phyloP scores from a whole-genome alignment of 176 grass and related monocot species.

The Pharus latifolius region DNA sequence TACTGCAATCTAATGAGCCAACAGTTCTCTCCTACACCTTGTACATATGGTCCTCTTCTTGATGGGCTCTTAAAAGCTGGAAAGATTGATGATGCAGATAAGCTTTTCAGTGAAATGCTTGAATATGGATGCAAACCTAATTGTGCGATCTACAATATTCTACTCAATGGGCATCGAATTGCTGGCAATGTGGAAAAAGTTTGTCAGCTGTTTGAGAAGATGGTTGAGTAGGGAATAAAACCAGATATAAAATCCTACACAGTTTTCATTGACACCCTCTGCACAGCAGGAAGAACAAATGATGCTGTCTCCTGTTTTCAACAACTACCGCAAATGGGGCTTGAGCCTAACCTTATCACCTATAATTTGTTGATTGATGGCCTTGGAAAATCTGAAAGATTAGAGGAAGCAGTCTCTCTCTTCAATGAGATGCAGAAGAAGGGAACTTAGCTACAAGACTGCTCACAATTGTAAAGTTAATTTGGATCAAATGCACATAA shows the following conservation, averaged over 20 bases:
- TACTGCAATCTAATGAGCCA: conserved; percentile 56
- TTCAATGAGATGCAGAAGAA: conserved; percentile 71
- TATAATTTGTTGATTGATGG: conserved; percentile 91
- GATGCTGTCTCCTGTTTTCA: conserved; percentile 64
- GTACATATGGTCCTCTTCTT: conserved; percentile 86
- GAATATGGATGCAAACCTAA: conserved; percentile 72
- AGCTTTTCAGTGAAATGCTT: conserved; percentile 66
- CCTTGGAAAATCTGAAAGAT: conserved; percentile 57
- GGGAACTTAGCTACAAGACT: conserved; percentile 26
- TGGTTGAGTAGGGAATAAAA: conserved; percentile 66
- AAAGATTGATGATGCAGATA: conserved; percentile 62
- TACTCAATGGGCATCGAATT: conserved; percentile 66
- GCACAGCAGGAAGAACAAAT: conserved; percentile 43
- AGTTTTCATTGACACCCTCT: conserved; percentile 55
- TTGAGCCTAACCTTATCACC: conserved; percentile 72
- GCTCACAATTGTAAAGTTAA: background rate
- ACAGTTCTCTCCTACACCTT: conserved; percentile 65
- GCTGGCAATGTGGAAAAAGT: conserved; percentile 55
- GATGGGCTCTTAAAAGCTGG: conserved; percentile 76
- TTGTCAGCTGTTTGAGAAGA: conserved; percentile 51
- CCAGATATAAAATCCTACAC: conserved; percentile 94
- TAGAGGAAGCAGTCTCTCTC: conserved; percentile 54
- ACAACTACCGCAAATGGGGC: conserved; percentile 35
- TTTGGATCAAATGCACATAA: conserved; percentile 16
- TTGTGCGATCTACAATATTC: conserved; percentile 83